phyloP scores from a whole-genome alignment of 2,329 filamentous ascomycete genomes.

The Sclerotinia subarctica region DNA sequence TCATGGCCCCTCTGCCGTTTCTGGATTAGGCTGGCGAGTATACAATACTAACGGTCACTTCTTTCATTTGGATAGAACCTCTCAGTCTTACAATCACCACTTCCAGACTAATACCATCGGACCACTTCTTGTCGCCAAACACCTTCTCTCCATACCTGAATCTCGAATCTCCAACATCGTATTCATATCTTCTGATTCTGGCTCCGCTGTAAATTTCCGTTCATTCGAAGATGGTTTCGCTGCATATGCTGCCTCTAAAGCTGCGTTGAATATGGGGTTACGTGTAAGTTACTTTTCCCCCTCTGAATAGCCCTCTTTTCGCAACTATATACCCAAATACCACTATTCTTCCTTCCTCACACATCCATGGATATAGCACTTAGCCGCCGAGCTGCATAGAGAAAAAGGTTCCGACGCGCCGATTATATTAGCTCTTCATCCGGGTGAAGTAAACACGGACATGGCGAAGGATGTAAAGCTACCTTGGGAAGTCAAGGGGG shows the following conservation, averaged over 20 bases:
- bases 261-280: conserved; percentile 55
- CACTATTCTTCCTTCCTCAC: not conserved
- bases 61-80: conserved; percentile 43
- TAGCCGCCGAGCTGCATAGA: not conserved
- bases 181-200: conserved; percentile 57
- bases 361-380: not conserved
- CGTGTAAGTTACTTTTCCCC: conserved; percentile 27
- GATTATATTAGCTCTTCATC: not conserved
- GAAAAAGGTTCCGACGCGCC: not conserved
- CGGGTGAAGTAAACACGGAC: not conserved
- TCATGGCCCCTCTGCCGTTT: too few relatives aligned
- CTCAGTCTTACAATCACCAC: conserved; percentile 52
- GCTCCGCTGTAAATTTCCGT: conserved; percentile 49
- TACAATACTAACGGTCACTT: not conserved
- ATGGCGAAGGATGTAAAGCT: conserved; percentile 2
- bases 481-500: not conserved
- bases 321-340: not conserved
- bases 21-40: not conserved
- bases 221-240: conserved; percentile 57
- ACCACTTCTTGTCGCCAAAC: conserved; percentile 54
- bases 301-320: not conserved
- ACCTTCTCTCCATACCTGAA: conserved; percentile 41
- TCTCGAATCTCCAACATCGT: conserved; percentile 42
- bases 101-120: conserved; percentile 57
- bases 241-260: conserved; percentile 55